These are phyloP conservation scores for Ceratobasidium sp. DNA, from an alignment of 1,284 basidiomycete genomes.

Conservation along the genomic window DNA sequence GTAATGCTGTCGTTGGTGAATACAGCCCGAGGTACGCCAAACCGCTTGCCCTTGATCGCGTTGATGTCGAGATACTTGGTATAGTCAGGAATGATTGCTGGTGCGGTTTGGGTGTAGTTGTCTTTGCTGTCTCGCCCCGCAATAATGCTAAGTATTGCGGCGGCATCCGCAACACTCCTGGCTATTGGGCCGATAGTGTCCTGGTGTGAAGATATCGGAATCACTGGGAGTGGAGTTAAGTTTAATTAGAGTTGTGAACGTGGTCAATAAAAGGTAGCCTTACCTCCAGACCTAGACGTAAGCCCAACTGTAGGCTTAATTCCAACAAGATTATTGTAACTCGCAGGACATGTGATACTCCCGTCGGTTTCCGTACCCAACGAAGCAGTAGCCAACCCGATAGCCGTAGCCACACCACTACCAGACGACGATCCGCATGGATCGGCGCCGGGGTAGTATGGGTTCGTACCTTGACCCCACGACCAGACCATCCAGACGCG, in stretches of 20 bases:
- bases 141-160: constrained; percentile 69
- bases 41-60: constrained; percentile 68
- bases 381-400: constrained; percentile 64
- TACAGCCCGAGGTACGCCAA: constrained; percentile 66
- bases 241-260: not conserved
- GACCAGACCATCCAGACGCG: constrained; percentile 74
- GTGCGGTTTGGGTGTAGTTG: constrained; percentile 72
- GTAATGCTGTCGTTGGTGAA: constrained; percentile 44
- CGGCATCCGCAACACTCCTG: constrained; percentile 71
- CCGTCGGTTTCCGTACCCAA: constrained; percentile 57
- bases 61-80: constrained; percentile 65
- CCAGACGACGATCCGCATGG: constrained; percentile 78
- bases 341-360: constrained; percentile 68
- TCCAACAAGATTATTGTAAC: constrained; percentile 66
- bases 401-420: constrained; percentile 71
- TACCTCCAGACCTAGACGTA: constrained; percentile 74
- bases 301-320: constrained; percentile 74
- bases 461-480: constrained; percentile 74
- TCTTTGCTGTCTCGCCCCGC: constrained; percentile 71
- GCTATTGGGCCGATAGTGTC: constrained; percentile 75
- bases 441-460: constrained; percentile 72
- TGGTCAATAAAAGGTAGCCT: not conserved
- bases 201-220: constrained; percentile 73
- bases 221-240: constrained; percentile 57
- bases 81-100: constrained; percentile 67